Base-by-base conservation (phyloP, 108 stramenopile genomes). In the Nitzschia inconspicua region DNA sequence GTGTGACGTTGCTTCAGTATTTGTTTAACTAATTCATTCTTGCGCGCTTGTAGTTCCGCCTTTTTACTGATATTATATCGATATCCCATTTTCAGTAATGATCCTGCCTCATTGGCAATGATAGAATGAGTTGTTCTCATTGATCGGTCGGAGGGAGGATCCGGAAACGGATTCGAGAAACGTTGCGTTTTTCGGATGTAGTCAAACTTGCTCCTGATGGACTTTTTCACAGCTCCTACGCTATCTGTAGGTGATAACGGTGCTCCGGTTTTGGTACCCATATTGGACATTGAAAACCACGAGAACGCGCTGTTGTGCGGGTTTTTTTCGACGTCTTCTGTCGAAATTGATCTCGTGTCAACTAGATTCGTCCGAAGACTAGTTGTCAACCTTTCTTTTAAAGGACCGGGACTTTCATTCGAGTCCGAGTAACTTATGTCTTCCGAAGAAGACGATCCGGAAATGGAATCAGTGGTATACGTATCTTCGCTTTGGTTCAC, bases 61-160 rank as follows among this genome's bases (percentile, higher is more conserved):
- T 29, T 49, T 19, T 10, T 22, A 25, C 18, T 22, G 27, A 6
- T 49, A 27, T 16, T 6, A 13, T 18, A 30, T 18, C 19, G 23
- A 0, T 23, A 4, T 20, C 53, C 34, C 30, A 36, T 54, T 23
- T 10, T 8, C n/a, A 36, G 14, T 2, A 49, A 9, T 0, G 53
- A 54, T 9, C 30, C 53, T 8, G 53, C 53, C 10, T 54, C 53
- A 36, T 34, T 35, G 4, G 53, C 53, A 1, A 32, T 6, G 31
- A 54, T 32, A 5, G 53, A 54, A n/a, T 22, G 34, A 37, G 53
- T 8, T 6, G 53, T 54, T 9, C 14, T 28, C 53, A 54, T 36
- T 25, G 53, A 36, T 54, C 5, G 34, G 20, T 54, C 53, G 18
- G 53, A 54, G 18, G 53, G 53, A 23, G 53, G 53, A 37, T 54